phyloP scores from a whole-genome alignment of 257 asterid species.

The Prunella vulgaris region DNA sequence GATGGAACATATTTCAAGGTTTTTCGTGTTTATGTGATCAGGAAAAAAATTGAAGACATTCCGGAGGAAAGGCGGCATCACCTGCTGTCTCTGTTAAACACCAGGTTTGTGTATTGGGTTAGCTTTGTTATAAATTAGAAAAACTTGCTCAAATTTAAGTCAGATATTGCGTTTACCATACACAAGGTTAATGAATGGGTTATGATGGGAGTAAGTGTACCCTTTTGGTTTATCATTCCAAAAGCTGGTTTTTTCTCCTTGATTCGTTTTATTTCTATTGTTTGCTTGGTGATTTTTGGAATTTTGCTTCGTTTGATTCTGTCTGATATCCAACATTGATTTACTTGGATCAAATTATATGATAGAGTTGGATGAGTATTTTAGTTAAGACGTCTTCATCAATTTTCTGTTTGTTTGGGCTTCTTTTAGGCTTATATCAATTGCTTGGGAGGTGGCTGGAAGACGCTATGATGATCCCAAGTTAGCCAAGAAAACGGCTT shows the following conservation, averaged over 20 bases:
- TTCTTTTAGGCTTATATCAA: slow-evolving; percentile 54
- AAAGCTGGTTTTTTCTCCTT: neutral
- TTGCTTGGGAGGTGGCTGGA: slow-evolving; percentile 86
- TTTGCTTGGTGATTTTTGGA: neutral
- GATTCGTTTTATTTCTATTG: neutral
- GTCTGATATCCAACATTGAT: neutral
- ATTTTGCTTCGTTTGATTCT: slow-evolving; percentile 1
- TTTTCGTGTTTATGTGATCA: slow-evolving; percentile 25
- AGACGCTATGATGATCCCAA: slow-evolving; percentile 61
- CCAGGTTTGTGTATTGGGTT: slow-evolving; percentile 41
- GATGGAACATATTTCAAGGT: slow-evolving; percentile 1
- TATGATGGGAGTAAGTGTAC: neutral
- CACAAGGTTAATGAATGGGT: neutral
- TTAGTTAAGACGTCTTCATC: neutral
- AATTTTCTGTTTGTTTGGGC: neutral
- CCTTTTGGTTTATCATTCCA: neutral
- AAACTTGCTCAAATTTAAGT: neutral
- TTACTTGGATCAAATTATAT: neutral
- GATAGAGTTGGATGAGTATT: neutral
- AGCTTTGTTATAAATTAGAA: neutral
- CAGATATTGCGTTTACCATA: neutral
- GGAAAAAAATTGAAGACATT: slow-evolving; percentile 85
- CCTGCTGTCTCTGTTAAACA: slow-evolving; percentile 49
- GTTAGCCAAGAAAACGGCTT: slow-evolving; percentile 57
- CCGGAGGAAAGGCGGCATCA: slow-evolving; percentile 76